A percentile compares a stretch with the other conserved stretches of the same genome.
These are phyloP conservation scores for Saccharomycopsis oosterbeekiorum DNA, from an alignment of 805 yeast species.

Conservation along the genomic window DNA sequence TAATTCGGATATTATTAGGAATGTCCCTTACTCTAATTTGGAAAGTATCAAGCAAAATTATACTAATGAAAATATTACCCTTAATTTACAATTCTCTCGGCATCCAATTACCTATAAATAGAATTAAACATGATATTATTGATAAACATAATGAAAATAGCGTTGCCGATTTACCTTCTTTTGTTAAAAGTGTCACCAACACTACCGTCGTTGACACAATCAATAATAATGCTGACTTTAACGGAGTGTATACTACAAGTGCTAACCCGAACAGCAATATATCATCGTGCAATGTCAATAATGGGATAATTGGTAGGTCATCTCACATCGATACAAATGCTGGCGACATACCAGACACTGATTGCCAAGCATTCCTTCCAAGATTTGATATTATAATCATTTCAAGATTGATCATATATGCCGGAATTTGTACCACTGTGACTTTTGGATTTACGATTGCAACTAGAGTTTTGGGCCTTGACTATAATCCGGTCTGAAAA, in stretches of 20 bases:
- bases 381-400: conserved; percentile 68
- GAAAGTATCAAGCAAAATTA: conserved; percentile 67
- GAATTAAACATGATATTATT: conserved; percentile 27
- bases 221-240: no score
- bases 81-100: conserved; percentile 45
- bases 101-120: conserved; percentile 30
- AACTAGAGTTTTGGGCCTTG: conserved; percentile 17
- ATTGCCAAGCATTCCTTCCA: conserved; percentile 43
- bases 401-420: conserved; percentile 69
- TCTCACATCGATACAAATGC: no score
- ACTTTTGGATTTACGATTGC: conserved; percentile 27
- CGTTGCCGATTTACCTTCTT: conserved; percentile 6
- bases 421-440: conserved; percentile 62
- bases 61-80: conserved; percentile 45
- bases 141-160: conserved; percentile 25
- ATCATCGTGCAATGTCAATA: no score
- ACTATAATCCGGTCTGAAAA: conserved; percentile 4
- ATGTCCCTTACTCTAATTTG: conserved; percentile 53
- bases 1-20: conserved; percentile 51
- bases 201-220: conserved; percentile 9
- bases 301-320: no score
- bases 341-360: conserved; percentile 10
- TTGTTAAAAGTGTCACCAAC: background rate
- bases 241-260: background rate
- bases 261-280: background rate